Base-by-base conservation (phyloP, 371 early-diverging fungal genomes). In the Saksenaea oblongispora region DNA sequence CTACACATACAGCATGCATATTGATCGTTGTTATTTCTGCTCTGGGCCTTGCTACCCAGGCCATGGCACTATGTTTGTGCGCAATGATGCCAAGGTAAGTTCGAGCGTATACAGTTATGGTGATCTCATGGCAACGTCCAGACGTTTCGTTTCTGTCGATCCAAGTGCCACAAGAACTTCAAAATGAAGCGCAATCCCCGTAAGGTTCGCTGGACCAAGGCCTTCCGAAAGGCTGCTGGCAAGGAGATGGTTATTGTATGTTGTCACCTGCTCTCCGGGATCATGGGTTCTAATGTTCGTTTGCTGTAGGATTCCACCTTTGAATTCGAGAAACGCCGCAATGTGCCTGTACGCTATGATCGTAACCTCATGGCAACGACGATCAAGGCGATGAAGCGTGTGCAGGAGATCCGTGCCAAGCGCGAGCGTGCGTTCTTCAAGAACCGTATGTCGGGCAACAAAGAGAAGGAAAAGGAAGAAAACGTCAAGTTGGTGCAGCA, bases 11-110 rank as follows among this genome's bases (percentile, higher is more conserved):
- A 72, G 58, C 61, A 98, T 99, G 99, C 89, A 99, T 79, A 89
- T 99, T 65, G 97, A 98, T 84, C 98, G 99, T 90, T 99, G 99
- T 82, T 99, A 95, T 82, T 99, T 99, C 81, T 99, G 99, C 87
- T 97, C 98, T 36, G 93, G 93, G 34, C 98, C 94, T 58, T 90
- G 94, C 69, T 99, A 99, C 75, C 99, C 99, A 36, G 99, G 99
- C 8, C 98, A 99, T 76, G 99, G 99, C 47, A 95, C 93, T 65
- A 92, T 92, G 91, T 99, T 98, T 88, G 98, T 99, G 51, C 84
- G 99, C 62, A 98, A 97, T 72, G 99, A 99, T 86, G 86, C 92
- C 67, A 98, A 95, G 89, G 93, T 92, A 82, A 58, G 3, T 41
- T 31, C 54, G 34, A 2, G 56, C n/a, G 9, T 7, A 47, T 47